A percentile compares a stretch with the other conserved stretches of the same genome.
Conservation (phyloP, 768 basidiomycete genomes). For the Amanita pseudoporphyria region DNA sequence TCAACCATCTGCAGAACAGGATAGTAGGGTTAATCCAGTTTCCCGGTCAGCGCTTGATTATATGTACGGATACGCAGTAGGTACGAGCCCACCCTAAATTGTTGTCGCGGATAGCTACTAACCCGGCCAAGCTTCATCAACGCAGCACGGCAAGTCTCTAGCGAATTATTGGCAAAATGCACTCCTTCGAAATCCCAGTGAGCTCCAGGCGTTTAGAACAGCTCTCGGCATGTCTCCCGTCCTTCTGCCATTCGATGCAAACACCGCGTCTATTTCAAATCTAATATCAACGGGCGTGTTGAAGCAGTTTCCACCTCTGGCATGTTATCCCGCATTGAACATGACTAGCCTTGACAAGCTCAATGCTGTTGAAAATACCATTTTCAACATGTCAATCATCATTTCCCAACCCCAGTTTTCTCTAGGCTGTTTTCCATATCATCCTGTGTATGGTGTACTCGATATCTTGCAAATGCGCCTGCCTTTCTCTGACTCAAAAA, state of each 20-base stretch:
- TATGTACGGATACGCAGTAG: conserved; percentile 51
- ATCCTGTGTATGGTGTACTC: conserved; percentile 56
- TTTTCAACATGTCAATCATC: conserved; percentile 37
- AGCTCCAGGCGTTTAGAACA: conserved; percentile 37
- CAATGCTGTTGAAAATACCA: conserved; percentile 36
- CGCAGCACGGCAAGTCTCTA: conserved; percentile 38
- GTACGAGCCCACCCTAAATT: conserved; percentile 24
- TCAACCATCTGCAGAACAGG: conserved; percentile 35
- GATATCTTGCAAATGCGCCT: conserved; percentile 47
- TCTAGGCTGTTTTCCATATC: conserved; percentile 40
- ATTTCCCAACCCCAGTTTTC: conserved; percentile 30
- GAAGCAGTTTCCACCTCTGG: conserved; percentile 43
- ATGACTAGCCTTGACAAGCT: conserved; percentile 29
- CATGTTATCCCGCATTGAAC: conserved; percentile 49
- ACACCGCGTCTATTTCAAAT: conserved; percentile 25
- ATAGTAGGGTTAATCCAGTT: conserved; percentile 28
- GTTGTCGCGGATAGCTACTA: conserved; percentile 3
- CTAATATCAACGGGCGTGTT: conserved; percentile 31
- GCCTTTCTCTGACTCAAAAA: conserved; percentile 40
- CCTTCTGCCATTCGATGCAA: conserved; percentile 50
- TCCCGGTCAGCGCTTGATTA: conserved; percentile 37
- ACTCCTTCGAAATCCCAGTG: conserved; percentile 33
- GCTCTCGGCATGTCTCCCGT: conserved; percentile 37
- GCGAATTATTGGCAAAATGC: conserved; percentile 45
- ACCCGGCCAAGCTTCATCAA: conserved; percentile 40